phyloP scores from a whole-genome alignment of 768 basidiomycete genomes.

The Termitomyces sp. region DNA sequence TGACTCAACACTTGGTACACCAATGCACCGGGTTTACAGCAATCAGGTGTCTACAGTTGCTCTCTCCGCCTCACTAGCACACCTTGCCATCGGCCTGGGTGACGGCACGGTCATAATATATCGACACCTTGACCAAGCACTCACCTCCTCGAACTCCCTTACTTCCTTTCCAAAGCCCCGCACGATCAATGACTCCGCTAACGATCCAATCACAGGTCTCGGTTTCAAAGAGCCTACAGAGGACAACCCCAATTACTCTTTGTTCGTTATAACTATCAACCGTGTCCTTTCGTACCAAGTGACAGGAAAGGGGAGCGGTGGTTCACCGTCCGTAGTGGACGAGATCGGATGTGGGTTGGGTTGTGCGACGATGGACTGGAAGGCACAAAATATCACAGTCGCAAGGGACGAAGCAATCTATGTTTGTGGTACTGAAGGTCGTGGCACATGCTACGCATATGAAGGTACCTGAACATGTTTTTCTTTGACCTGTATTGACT shows the following conservation, averaged over 20 bases:
- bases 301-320: slow-evolving; percentile 64
- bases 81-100: slow-evolving; percentile 89
- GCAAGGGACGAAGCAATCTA: slow-evolving; percentile 93
- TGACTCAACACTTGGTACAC: background rate
- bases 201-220: slow-evolving; percentile 89
- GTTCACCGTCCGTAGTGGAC: slow-evolving; percentile 65
- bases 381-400: slow-evolving; percentile 68
- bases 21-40: slow-evolving; percentile 4
- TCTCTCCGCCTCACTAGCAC: slow-evolving; percentile 68
- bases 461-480: slow-evolving; percentile 53
- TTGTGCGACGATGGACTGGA: slow-evolving; percentile 79
- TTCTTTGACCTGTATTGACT: background rate
- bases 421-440: slow-evolving; percentile 72
- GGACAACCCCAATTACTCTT: slow-evolving; percentile 40
- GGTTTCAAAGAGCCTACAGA: slow-evolving; percentile 71
- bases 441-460: slow-evolving; percentile 84
- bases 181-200: slow-evolving; percentile 73
- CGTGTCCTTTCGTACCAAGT: slow-evolving; percentile 74
- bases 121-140: slow-evolving; percentile 86
- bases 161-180: slow-evolving; percentile 83
- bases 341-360: slow-evolving; percentile 83
- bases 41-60: slow-evolving; percentile 73
- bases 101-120: slow-evolving; percentile 92
- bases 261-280: slow-evolving; percentile 88
- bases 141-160: slow-evolving; percentile 63